A percentile compares a stretch with the other conserved stretches of the same genome.
These are phyloP conservation scores for Solanum arcanum DNA, from an alignment of 257 asterid species.

Conservation along the genomic window DNA sequence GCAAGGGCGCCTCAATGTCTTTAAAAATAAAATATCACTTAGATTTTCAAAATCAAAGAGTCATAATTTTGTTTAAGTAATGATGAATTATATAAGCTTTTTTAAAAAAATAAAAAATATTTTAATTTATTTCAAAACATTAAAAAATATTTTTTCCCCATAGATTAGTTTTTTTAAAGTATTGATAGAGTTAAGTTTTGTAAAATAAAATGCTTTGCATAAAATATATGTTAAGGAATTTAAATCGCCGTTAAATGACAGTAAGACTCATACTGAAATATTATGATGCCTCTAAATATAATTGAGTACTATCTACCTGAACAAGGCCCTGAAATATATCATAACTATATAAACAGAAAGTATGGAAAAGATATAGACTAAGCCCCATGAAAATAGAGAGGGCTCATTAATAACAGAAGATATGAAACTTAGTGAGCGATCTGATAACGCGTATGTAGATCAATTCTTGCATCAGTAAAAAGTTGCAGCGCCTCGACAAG, in stretches of 20 bases:
- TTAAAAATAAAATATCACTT: no score
- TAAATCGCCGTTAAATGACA: no score
- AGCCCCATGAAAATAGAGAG: neutral
- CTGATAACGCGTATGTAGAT: neutral
- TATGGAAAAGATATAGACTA: no score
- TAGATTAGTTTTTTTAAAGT: no score
- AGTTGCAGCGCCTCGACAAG: neutral
- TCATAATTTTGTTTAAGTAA: no score
- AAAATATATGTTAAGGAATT: neutral
- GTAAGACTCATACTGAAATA: neutral
- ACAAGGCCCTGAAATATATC: neutral
- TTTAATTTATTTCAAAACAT: no score
- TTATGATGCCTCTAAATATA: neutral
- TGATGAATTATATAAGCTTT: no score
- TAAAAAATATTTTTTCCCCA: no score
- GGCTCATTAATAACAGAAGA: no score
- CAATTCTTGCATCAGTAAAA: neutral
- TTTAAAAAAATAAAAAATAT: no score
- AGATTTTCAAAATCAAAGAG: neutral
- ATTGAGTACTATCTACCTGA: neutral
- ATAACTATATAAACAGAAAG: neutral
- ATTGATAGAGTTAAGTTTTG: neutral
- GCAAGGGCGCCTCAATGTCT: neutral
- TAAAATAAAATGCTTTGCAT: neutral
- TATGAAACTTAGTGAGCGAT: neutral